A percentile compares a stretch with the other conserved stretches of the same genome.
Evolutionary conservation across 495 filamentous ascomycete species (phyloP).

Genomic region (Zalerion maritima): DNA sequence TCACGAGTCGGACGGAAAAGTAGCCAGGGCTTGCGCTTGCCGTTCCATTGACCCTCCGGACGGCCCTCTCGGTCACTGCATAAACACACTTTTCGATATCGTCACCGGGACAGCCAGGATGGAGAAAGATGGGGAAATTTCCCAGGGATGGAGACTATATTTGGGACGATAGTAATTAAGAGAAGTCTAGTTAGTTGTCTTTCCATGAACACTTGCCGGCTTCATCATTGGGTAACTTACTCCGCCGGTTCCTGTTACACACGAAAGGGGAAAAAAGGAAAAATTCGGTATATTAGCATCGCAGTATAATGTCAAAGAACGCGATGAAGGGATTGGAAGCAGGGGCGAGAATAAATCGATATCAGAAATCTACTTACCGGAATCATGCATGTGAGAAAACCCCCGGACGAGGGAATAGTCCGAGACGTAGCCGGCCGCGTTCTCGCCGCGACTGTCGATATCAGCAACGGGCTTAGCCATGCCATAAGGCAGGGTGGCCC

Average conservation of each 20-base stretch:
- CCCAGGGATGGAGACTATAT: conserved; percentile 44
- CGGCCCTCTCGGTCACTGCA: conserved; percentile 31
- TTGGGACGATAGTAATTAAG: no score
- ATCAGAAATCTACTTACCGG: conserved; percentile 20
- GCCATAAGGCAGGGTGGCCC: conserved; percentile 53
- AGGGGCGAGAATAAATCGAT: no score
- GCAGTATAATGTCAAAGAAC: neutral
- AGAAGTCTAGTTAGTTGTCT: no score
- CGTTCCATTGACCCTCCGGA: conserved; percentile 32
- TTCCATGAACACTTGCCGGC: no score
- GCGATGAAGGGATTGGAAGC: no score
- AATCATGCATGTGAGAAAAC: conserved; percentile 56
- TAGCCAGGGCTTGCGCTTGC: conserved; percentile 50
- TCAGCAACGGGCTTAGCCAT: conserved; percentile 65
- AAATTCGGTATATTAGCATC: conserved; percentile 11
- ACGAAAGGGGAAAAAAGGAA: no score
- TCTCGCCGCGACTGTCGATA: conserved; percentile 36
- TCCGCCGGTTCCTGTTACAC: conserved; percentile 37
- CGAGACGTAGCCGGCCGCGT: conserved; percentile 52
- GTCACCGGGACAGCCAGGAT: conserved; percentile 49
- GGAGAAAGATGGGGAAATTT: conserved; percentile 61
- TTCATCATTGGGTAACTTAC: conserved; percentile 18
- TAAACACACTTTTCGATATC: conserved; percentile 47
- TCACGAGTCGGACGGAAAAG: conserved; percentile 47
- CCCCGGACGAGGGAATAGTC: conserved; percentile 36